Evolutionary conservation across 1,284 basidiomycete genomes (phyloP).

Genomic region (Irpex sp.): DNA sequence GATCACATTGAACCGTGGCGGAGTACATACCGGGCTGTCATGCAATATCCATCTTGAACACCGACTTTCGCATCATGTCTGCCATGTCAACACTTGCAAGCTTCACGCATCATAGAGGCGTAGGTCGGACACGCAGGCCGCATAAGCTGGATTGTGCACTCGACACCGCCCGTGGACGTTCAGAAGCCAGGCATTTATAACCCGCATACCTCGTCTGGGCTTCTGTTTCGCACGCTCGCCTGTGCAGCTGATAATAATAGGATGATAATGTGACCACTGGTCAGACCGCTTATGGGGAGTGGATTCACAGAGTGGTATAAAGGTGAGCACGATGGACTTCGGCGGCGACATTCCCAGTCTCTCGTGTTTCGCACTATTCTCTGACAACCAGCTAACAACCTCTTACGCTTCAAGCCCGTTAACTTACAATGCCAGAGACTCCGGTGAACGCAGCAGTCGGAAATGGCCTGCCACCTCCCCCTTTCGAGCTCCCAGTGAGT

Average conservation of each 20-base stretch:
- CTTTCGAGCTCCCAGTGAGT: constrained; percentile 28
- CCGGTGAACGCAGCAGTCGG: constrained; percentile 15
- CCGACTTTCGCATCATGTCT: no score
- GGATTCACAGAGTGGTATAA: not conserved
- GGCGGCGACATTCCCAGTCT: not conserved
- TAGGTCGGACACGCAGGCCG: not conserved
- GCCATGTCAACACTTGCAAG: no score
- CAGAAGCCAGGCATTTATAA: not conserved
- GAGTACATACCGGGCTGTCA: no score
- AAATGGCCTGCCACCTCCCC: constrained; percentile 28
- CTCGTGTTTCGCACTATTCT: not conserved
- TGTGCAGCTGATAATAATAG: not conserved
- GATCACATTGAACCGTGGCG: no score
- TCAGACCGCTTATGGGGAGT: not conserved
- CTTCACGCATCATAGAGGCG: no score
- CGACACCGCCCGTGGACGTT: not conserved
- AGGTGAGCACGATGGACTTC: not conserved
- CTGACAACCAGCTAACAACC: not conserved
- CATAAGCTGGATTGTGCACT: not conserved
- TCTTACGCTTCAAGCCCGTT: not conserved
- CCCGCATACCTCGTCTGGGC: not conserved
- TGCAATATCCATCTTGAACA: no score
- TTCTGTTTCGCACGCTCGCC: not conserved
- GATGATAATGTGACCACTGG: not conserved
- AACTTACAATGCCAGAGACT: not conserved